Evolutionary conservation across 495 filamentous ascomycete genomes (phyloP).

Genomic region (Podospora australis): DNA sequence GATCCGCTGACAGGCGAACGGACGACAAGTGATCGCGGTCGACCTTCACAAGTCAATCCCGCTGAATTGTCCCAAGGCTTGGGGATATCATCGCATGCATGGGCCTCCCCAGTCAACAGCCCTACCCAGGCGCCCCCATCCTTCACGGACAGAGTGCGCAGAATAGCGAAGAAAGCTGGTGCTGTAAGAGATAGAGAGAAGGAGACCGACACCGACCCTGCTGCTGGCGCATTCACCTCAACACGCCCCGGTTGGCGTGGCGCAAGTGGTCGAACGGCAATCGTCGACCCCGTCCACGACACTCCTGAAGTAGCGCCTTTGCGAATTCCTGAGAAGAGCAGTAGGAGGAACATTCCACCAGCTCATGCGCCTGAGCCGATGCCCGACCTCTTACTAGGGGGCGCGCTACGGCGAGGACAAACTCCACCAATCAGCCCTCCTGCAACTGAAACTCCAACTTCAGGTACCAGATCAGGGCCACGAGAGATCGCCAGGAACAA

Average conservation of each 20-base stretch:
- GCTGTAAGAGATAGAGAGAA: slow-evolving; percentile 15
- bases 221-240: slow-evolving; percentile 26
- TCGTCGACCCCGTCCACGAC: slow-evolving; percentile 44
- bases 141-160: slow-evolving; percentile 42
- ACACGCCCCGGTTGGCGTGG: slow-evolving; percentile 48
- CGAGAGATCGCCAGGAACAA: slow-evolving; percentile 23
- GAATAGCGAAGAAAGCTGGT: slow-evolving; percentile 33
- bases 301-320: slow-evolving; percentile 34
- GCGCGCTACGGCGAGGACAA: slow-evolving; percentile 18
- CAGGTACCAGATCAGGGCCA: slow-evolving; percentile 17
- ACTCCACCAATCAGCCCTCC: slow-evolving; percentile 32
- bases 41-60: slow-evolving; percentile 42
- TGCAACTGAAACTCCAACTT: slow-evolving; percentile 21
- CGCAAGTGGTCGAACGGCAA: slow-evolving; percentile 42
- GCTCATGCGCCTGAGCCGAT: slow-evolving; percentile 10
- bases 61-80: slow-evolving; percentile 37
- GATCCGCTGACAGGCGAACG: slow-evolving; percentile 47
- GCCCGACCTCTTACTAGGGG: slow-evolving; percentile 9
- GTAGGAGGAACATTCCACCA: slow-evolving; percentile 26
- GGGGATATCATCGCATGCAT: slow-evolving; percentile 21
- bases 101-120: slow-evolving; percentile 17
- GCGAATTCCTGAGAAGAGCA: slow-evolving; percentile 41
- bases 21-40: slow-evolving; percentile 37
- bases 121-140: slow-evolving; percentile 15
- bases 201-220: slow-evolving; percentile 23